A percentile compares a stretch with the other conserved stretches of the same genome.
Conservation (phyloP, 1,139 yeast species). For the Pichia cactophila region DNA sequence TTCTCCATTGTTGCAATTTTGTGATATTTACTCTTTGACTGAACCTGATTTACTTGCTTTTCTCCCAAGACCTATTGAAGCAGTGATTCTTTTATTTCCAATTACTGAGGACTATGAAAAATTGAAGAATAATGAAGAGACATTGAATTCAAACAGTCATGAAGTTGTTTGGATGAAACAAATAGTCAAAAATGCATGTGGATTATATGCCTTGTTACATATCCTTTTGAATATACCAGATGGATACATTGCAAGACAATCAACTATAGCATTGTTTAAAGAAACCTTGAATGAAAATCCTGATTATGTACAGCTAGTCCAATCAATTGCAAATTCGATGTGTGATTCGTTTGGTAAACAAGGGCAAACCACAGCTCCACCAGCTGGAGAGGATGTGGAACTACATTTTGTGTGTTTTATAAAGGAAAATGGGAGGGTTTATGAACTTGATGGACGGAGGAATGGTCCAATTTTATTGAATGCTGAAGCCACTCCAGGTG, state of each 20-base stretch:
- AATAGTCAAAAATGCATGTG: slow-evolving; percentile 85
- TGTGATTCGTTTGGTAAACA: slow-evolving; percentile 55
- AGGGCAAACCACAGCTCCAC: slow-evolving; percentile 81
- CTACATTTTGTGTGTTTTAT: slow-evolving; percentile 78
- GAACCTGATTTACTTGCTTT: slow-evolving; percentile 73
- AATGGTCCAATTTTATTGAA: slow-evolving; percentile 54
- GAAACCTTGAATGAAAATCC: slow-evolving; percentile 21
- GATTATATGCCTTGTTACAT: slow-evolving; percentile 82
- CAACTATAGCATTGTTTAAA: slow-evolving; percentile 22
- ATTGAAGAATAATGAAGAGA: slow-evolving; percentile 28
- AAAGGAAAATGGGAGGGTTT: slow-evolving; percentile 50
- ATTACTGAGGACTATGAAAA: slow-evolving; percentile 55
- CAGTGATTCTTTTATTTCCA: slow-evolving; percentile 75
- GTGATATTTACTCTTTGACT: slow-evolving; percentile 76
- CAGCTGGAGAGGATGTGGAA: slow-evolving; percentile 53
- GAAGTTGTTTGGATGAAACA: slow-evolving; percentile 67
- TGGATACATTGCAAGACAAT: slow-evolving; percentile 35
- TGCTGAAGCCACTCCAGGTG: slow-evolving; percentile 34
- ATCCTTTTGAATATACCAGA: slow-evolving; percentile 56
- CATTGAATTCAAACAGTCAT: slow-evolving; percentile 9
- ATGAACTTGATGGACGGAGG: slow-evolving; percentile 87
- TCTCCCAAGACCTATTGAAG: slow-evolving; percentile 74
- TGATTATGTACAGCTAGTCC: slow-evolving; percentile 43
- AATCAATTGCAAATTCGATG: slow-evolving; percentile 33
- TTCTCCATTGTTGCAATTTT: slow-evolving; percentile 51